These are phyloP conservation scores for Fulvia fulva DNA, from an alignment of 2,329 filamentous ascomycete genomes.

Conservation along the genomic window DNA sequence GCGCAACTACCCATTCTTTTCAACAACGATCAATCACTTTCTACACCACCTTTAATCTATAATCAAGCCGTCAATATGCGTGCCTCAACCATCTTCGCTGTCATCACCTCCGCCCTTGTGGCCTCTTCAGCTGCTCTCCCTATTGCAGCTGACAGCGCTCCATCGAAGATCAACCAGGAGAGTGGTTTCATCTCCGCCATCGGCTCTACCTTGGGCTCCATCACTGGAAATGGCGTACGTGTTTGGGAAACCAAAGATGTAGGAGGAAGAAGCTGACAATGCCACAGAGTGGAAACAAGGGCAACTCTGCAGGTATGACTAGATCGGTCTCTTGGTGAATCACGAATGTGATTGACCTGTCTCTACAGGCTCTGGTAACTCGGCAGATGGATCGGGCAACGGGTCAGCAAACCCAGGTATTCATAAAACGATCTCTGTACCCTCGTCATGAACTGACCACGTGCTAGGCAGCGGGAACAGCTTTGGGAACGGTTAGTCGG, in stretches of 20 bases:
- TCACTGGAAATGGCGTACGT: background rate
- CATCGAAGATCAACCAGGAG: background rate
- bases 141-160: background rate
- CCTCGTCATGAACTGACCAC: too few species aligned
- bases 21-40: too few species aligned
- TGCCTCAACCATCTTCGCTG: conserved; percentile 12
- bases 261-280: background rate
- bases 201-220: conserved; percentile 1
- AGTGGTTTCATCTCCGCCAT: background rate
- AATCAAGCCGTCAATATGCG: conserved; percentile 4
- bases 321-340: too few species aligned
- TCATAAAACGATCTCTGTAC: too few species aligned
- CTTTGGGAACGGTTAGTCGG: too few species aligned
- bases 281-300: background rate
- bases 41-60: background rate
- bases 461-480: too few species aligned
- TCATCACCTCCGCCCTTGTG: conserved; percentile 7
- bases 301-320: too few species aligned
- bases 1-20: background rate
- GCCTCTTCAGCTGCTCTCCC: conserved; percentile 2
- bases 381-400: background rate
- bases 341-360: too few species aligned
- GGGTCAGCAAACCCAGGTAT: background rate
- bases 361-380: too few species aligned
- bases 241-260: background rate